phyloP scores from a whole-genome alignment of 306 rosid genomes.

The Macrotyloma uniflorum region DNA sequence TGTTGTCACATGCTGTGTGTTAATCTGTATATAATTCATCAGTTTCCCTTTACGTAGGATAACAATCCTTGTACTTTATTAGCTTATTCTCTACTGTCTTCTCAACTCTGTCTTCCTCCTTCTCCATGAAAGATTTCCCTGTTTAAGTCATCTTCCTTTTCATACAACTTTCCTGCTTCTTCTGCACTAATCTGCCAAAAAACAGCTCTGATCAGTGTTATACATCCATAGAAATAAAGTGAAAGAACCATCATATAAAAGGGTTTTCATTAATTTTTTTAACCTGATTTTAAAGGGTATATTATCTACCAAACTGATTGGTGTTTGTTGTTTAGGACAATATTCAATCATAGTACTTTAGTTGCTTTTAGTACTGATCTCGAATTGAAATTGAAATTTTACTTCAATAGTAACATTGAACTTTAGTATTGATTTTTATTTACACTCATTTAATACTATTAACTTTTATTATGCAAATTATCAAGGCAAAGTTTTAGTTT shows the following conservation, averaged over 20 bases:
- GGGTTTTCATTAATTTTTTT: no score
- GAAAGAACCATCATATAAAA: not conserved
- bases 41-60: not conserved
- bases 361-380: not conserved
- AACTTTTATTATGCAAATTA: not conserved
- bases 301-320: not conserved
- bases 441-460: not conserved
- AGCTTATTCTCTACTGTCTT: not conserved
- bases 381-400: not conserved
- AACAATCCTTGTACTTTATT: not conserved
- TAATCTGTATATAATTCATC: not conserved
- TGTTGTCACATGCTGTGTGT: slow-evolving; percentile 1
- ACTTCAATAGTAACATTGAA: not conserved
- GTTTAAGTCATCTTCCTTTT: not conserved
- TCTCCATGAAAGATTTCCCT: not conserved
- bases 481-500: not conserved
- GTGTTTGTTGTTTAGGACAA: not conserved
- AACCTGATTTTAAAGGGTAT: not conserved
- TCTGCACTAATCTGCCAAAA: not conserved
- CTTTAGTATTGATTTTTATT: not conserved
- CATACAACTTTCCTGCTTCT: not conserved
- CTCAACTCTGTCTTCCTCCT: not conserved
- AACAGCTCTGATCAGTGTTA: not conserved
- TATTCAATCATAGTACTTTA: not conserved
- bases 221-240: not conserved